Percentiles rank a stretch among this genome's conserved stretches.
Evolutionary conservation across 495 filamentous ascomycete species (phyloP).

Genomic region (Cercophora sp.): DNA sequence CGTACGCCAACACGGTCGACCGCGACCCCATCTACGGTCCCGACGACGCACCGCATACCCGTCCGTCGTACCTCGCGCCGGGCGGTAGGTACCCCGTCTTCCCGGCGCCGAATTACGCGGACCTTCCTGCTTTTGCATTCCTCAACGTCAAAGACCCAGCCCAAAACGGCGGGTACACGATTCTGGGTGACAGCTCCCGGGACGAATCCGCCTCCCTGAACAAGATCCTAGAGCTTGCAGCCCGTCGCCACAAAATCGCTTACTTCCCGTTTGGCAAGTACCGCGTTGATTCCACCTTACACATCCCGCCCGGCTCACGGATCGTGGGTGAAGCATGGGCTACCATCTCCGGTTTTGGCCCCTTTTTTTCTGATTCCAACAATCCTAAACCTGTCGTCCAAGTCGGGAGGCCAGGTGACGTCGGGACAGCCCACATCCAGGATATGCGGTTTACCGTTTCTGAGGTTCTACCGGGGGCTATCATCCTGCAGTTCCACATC

Average conservation of each 20-base stretch:
- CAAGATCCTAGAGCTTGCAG: constrained; percentile 34
- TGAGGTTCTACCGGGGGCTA: constrained; percentile 44
- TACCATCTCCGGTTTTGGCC: constrained; percentile 44
- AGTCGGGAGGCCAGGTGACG: constrained; percentile 54
- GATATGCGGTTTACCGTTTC: constrained; percentile 52
- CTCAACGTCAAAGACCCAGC: constrained; percentile 42
- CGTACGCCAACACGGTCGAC: constrained; percentile 55
- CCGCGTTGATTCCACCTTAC: constrained; percentile 42
- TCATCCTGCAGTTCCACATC: constrained; percentile 56
- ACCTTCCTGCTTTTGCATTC: constrained; percentile 29
- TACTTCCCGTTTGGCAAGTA: constrained; percentile 50
- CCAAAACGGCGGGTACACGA: constrained; percentile 37
- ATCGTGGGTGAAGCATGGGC: constrained; percentile 49
- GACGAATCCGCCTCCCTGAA: constrained; percentile 40
- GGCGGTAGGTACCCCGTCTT: constrained; percentile 30
- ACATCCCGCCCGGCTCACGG: constrained; percentile 52
- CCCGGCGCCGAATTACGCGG: constrained; percentile 37
- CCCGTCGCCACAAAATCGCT: constrained; percentile 33
- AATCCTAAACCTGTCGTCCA: constrained; percentile 54
- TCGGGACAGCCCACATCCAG: constrained; percentile 55
- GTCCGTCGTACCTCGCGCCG: constrained; percentile 29
- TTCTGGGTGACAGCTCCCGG: constrained; percentile 32
- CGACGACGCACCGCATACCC: constrained; percentile 31
- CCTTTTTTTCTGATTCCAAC: constrained; percentile 46
- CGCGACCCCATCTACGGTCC: constrained; percentile 56